Conservation (phyloP, 352 stramenopile species). For the Lagenidium giganteum region DNA sequence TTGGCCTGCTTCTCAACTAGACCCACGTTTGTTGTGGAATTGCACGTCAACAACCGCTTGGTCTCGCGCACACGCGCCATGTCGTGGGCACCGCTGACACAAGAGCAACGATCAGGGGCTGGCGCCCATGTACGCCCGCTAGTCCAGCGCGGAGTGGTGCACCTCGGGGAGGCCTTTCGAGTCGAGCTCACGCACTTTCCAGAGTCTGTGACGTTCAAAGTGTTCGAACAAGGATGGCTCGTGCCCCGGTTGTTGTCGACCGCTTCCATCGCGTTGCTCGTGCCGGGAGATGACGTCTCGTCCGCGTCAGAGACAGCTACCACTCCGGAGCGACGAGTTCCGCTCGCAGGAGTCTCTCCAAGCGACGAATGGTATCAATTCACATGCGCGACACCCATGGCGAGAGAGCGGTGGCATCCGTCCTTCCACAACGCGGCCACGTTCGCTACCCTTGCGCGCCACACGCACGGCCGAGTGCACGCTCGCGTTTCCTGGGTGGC, state of each 20-base stretch:
- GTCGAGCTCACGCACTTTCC: slow-evolving; percentile 50
- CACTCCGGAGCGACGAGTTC: slow-evolving; percentile 7
- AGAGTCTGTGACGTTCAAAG: slow-evolving; percentile 29
- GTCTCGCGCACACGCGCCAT: slow-evolving; percentile 15
- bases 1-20: no score
- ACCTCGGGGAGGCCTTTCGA: slow-evolving; percentile 39
- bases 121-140: no score
- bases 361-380: slow-evolving; percentile 78
- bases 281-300: slow-evolving; percentile 31
- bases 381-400: slow-evolving; percentile 36
- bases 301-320: neutral
- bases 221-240: slow-evolving; percentile 38
- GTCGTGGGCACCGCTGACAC: slow-evolving; percentile 6
- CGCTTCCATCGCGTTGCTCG: slow-evolving; percentile 35
- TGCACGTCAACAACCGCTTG: slow-evolving; percentile 24
- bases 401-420: slow-evolving; percentile 35
- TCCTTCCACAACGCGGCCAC: slow-evolving; percentile 54
- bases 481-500: slow-evolving; percentile 36
- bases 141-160: slow-evolving; percentile 27
- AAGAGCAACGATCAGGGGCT: neutral
- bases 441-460: slow-evolving; percentile 32
- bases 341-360: slow-evolving; percentile 36
- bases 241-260: slow-evolving; percentile 40
- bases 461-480: slow-evolving; percentile 40
- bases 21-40: slow-evolving; percentile 11